Percentiles rank a stretch among this genome's conserved stretches.
These are phyloP conservation scores for Omphalotus guepiniiformis DNA, from an alignment of 768 basidiomycete genomes.

Conservation along the genomic window DNA sequence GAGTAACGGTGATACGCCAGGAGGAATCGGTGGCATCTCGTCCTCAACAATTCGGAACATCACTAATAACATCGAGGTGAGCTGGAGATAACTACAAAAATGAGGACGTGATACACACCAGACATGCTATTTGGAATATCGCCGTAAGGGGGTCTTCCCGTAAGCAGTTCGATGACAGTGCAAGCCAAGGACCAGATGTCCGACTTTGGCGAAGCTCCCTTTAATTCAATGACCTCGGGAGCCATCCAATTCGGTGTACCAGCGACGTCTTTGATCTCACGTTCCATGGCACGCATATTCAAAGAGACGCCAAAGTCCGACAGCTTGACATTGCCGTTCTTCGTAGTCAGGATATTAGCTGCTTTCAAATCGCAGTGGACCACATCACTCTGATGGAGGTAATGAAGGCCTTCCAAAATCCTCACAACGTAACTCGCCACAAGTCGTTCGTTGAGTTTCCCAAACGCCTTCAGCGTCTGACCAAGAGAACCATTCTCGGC, in stretches of 20 bases:
- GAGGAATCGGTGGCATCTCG: conserved; percentile 81
- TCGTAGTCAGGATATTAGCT: conserved; percentile 97
- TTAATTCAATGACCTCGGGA: conserved; percentile 93
- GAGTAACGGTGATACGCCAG: conserved; percentile 70
- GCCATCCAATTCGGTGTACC: conserved; percentile 99
- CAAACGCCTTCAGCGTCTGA: conserved; percentile 90
- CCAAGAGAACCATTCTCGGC: conserved; percentile 95
- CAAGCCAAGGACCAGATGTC: conserved; percentile 97
- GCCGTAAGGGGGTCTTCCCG: conserved; percentile 87
- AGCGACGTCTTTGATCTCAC: conserved; percentile 79
- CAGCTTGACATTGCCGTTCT: conserved; percentile 95
- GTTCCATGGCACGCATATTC: conserved; percentile 87
- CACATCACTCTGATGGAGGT: conserved; percentile 84
- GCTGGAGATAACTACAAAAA: conserved; percentile 7
- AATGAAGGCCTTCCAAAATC: conserved; percentile 93
- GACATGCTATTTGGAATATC: conserved; percentile 90
- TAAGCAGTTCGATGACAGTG: conserved; percentile 90
- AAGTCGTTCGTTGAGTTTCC: conserved; percentile 87
- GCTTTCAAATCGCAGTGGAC: conserved; percentile 99
- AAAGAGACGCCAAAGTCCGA: conserved; percentile 98
- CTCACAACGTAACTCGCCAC: conserved; percentile 93
- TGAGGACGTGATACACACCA: conserved; percentile 41
- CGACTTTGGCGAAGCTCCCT: conserved; percentile 88
- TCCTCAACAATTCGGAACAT: conserved; percentile 99
- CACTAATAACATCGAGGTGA: conserved; percentile 42